Base-by-base conservation (phyloP, 1,139 yeast species). In the Kurtzmaniella quercitrusa region DNA sequence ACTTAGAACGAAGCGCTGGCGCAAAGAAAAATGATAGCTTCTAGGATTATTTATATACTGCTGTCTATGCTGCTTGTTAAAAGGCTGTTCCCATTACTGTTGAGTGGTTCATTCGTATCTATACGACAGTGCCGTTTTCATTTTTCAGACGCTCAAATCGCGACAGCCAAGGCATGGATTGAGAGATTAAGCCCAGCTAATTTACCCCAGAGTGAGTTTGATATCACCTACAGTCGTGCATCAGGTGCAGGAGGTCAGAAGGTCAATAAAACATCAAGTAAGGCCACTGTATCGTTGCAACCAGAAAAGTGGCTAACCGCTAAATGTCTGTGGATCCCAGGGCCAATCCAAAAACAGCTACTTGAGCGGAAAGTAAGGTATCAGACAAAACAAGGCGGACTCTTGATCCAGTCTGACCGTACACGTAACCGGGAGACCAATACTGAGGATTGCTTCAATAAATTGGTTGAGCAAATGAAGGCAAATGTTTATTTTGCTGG, bases 201-300 rank as follows among this genome's bases (percentile, higher is more conserved):
- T 4, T 66, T 85, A 1, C 94, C 93, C 0, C 57, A 63, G 9
- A 55, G 61, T 23, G 55, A 66, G 17, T 86, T 86, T 54, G 63
- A 66, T 1, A 62, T 82, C 2, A 59, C 79, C 0, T 89, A 69
- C 60, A 79, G 88, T 42, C 65, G 95, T 47, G 77, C 95, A 0
- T 84, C 95, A 11, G 98, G 98, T 0, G 91, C 96, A 0, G 98
- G 98, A 0, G 98, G 98, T 0, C 98, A 91, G 54, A 87, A 91
- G 56, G 97, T 91, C 14, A 91, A 91, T 60, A 91, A 88, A 49
- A 78, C 88, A 0, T 81, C 82, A 12, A 79, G 93, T 2, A 89
- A 89, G 55, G 95, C 94, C 3, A 80, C 93, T 0, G 60, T 91
- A 11, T 66, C 79, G 3, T 56, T 88, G 48, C 57, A 61, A 4